Evolutionary conservation across 2,329 filamentous ascomycete genomes (phyloP).

Genomic region (Dactylella cylindrospora): DNA sequence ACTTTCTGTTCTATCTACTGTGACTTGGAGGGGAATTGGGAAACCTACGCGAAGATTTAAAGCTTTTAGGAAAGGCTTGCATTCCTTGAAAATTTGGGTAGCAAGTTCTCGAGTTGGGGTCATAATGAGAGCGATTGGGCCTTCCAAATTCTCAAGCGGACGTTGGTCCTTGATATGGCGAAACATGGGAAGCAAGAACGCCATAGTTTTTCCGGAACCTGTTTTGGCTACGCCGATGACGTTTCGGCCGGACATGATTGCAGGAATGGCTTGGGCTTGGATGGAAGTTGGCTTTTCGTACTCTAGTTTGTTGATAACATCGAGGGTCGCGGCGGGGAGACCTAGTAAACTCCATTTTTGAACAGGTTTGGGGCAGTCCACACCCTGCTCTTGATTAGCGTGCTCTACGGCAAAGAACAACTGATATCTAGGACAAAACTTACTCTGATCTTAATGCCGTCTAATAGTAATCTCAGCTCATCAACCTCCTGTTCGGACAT

Average conservation of each 20-base stretch:
- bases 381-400: constrained; percentile 56
- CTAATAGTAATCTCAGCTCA: constrained; percentile 79
- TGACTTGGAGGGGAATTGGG: neutral
- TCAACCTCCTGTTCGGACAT: constrained; percentile 83
- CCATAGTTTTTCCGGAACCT: constrained; percentile 94
- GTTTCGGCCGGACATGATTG: constrained; percentile 93
- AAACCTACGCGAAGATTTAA: constrained; percentile 66
- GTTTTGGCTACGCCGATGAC: constrained; percentile 97
- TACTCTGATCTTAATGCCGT: constrained; percentile 84
- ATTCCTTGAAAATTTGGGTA: constrained; percentile 89
- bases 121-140: constrained; percentile 84
- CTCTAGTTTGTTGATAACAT: constrained; percentile 76
- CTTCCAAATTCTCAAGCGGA: constrained; percentile 71
- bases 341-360: constrained; percentile 97
- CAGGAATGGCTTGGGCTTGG: constrained; percentile 89
- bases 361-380: constrained; percentile 87
- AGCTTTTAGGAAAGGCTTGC: constrained; percentile 88
- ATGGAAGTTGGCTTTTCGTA: constrained; percentile 91
- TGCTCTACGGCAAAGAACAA: neutral
- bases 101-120: constrained; percentile 92
- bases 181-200: constrained; percentile 95
- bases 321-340: constrained; percentile 75
- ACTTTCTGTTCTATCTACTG: constrained; percentile 98
- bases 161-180: constrained; percentile 91
- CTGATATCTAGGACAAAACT: constrained; percentile 7